Evolutionary conservation across 108 stramenopile genomes (phyloP).

Genomic region (Nitzschia sp.): DNA sequence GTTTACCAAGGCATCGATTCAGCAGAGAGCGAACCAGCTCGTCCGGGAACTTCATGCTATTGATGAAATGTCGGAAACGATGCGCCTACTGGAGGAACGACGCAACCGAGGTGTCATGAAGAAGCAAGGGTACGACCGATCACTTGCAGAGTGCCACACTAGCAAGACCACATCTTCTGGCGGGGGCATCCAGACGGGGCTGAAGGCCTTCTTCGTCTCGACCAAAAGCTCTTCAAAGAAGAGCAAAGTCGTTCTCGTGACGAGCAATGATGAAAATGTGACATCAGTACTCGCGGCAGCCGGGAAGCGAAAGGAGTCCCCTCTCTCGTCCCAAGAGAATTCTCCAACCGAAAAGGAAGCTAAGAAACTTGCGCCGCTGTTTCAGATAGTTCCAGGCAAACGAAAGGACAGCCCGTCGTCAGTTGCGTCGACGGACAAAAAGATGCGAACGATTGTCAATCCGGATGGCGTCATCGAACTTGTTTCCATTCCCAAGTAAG

Average conservation of each 20-base stretch:
- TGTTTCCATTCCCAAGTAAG: constrained; percentile 15
- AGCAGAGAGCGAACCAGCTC: constrained; percentile 63
- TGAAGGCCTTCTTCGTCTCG: constrained; percentile 27
- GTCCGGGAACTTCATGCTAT: constrained; percentile 66
- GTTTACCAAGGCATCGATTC: constrained; percentile 56
- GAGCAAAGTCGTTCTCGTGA: not conserved
- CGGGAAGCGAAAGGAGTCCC: constrained; percentile 16
- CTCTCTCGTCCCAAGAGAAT: not conserved
- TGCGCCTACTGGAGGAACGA: constrained; percentile 35
- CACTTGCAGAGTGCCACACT: constrained; percentile 17
- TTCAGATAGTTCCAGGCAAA: not conserved
- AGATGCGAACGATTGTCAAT: constrained; percentile 14
- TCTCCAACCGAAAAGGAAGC: not conserved
- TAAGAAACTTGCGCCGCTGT: not conserved
- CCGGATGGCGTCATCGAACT: constrained; percentile 18
- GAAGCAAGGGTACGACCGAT: constrained; percentile 12
- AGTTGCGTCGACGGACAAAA: not conserved
- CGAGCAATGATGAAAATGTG: not conserved
- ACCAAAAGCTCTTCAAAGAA: constrained; percentile 6
- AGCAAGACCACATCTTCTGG: not conserved
- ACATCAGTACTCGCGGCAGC: not conserved
- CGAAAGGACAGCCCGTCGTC: not conserved
- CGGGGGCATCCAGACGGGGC: constrained; percentile 30
- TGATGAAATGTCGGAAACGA: constrained; percentile 54
- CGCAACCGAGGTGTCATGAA: constrained; percentile 20